phyloP scores from a whole-genome alignment of 176 grass and related monocot species.

The Zizania latifolia region DNA sequence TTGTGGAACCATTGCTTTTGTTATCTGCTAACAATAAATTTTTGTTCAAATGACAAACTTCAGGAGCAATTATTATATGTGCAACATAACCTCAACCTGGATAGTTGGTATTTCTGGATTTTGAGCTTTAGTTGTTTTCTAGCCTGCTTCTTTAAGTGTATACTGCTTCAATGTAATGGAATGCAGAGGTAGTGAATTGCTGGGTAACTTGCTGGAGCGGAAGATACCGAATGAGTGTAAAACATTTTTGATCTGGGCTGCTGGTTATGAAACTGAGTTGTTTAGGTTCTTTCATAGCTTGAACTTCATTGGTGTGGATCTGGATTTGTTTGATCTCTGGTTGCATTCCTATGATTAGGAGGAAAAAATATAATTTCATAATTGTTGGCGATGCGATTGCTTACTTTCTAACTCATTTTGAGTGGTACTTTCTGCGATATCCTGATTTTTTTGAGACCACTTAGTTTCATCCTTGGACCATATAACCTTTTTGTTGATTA shows the following conservation, averaged over 20 bases:
- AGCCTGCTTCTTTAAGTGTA: no score
- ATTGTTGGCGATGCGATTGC: neutral
- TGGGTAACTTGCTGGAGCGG: no score
- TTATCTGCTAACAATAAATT: neutral
- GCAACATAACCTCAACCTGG: neutral
- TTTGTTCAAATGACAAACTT: neutral
- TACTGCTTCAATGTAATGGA: no score
- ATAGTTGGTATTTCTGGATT: neutral
- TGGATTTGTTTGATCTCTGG: neutral
- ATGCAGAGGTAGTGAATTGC: no score
- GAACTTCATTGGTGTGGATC: neutral
- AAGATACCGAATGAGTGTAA: neutral
- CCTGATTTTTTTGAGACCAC: no score
- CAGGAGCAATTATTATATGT: neutral
- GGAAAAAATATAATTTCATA: no score
- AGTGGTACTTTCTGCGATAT: neutral
- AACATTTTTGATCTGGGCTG: neutral
- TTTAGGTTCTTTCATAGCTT: neutral
- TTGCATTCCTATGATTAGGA: neutral
- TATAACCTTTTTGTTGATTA: no score
- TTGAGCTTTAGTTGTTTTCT: neutral
- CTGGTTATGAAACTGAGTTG: neutral
- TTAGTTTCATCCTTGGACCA: neutral
- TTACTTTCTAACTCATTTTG: neutral
- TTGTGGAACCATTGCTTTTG: no score